Evolutionary conservation across 2,329 filamentous ascomycete genomes (phyloP).

Genomic region (Aspergillus spinulosporus): DNA sequence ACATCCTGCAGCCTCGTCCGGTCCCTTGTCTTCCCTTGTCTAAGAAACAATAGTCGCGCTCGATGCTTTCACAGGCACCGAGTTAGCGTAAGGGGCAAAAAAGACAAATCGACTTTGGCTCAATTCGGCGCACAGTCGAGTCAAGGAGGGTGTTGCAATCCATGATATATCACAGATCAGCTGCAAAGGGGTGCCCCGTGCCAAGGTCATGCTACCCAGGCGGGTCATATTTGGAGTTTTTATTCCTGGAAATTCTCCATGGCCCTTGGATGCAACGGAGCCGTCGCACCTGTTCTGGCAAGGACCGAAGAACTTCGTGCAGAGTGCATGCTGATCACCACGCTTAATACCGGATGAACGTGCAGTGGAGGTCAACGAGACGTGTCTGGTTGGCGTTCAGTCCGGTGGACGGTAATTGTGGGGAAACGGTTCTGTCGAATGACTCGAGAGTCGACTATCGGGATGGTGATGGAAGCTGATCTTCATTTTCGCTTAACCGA

Average conservation of each 20-base stretch:
- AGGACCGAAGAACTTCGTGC: not conserved
- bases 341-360: not conserved
- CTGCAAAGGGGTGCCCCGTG: not conserved
- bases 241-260: slow-evolving; percentile 4
- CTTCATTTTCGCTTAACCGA: not conserved
- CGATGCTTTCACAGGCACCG: not conserved
- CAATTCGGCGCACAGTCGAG: not conserved
- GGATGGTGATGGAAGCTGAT: not conserved
- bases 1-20: slow-evolving; percentile 9
- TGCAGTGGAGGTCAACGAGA: not conserved
- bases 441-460: not conserved
- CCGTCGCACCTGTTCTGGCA: not conserved
- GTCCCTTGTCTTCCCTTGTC: not conserved
- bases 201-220: not conserved
- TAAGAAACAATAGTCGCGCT: not conserved
- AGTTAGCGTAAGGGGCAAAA: not conserved
- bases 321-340: slow-evolving; percentile 5
- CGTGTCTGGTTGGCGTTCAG: not conserved
- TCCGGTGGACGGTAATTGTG: not conserved
- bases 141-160: not conserved
- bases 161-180: not conserved
- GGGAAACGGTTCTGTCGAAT: not conserved
- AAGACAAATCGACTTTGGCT: not conserved
- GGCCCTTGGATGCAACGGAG: not conserved
- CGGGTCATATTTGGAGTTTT: not conserved